A percentile compares a stretch with the other conserved stretches of the same genome.
phyloP scores from a whole-genome alignment of 768 basidiomycete genomes.

The Psilocybe cyanescens region DNA sequence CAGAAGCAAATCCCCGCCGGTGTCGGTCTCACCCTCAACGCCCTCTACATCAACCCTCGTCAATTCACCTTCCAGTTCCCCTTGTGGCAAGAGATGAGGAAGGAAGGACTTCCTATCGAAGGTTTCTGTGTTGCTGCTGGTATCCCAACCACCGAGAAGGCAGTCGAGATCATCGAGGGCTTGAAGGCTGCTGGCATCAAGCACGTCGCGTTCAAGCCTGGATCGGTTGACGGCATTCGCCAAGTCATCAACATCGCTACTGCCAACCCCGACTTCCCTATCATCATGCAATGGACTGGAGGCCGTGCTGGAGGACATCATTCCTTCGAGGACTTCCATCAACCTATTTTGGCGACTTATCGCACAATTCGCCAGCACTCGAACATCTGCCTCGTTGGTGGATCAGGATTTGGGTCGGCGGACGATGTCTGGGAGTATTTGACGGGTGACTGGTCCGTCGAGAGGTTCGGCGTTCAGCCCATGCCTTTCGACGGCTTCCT shows the following conservation, averaged over 20 bases:
- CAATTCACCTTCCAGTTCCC: slow-evolving; percentile 98
- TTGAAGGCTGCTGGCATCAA: slow-evolving; percentile 85
- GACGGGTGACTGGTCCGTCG: slow-evolving; percentile 92
- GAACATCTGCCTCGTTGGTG: slow-evolving; percentile 90
- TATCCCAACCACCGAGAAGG: slow-evolving; percentile 96
- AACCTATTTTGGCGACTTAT: slow-evolving; percentile 92
- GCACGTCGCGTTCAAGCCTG: slow-evolving; percentile 98
- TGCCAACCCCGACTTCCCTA: slow-evolving; percentile 92
- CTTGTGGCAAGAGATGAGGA: slow-evolving; percentile 96
- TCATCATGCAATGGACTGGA: slow-evolving; percentile 99
- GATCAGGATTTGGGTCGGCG: slow-evolving; percentile 94
- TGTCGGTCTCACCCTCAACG: slow-evolving; percentile 91
- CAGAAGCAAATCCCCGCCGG: slow-evolving; percentile 84
- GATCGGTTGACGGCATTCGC: slow-evolving; percentile 95
- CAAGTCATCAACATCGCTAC: slow-evolving; percentile 97
- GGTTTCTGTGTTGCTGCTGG: slow-evolving; percentile 99
- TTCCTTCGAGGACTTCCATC: slow-evolving; percentile 98
- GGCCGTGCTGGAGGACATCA: slow-evolving; percentile 99
- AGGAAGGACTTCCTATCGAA: slow-evolving; percentile 93
- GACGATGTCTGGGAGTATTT: slow-evolving; percentile 98
- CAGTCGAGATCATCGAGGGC: slow-evolving; percentile 91
- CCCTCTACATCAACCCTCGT: slow-evolving; percentile 97
- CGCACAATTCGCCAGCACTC: slow-evolving; percentile 84
- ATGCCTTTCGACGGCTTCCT: slow-evolving; percentile 99
- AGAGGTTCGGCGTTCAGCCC: slow-evolving; percentile 80